Base-by-base conservation (phyloP, 2,329 filamentous ascomycete genomes). In the Hypoxylon sp. region DNA sequence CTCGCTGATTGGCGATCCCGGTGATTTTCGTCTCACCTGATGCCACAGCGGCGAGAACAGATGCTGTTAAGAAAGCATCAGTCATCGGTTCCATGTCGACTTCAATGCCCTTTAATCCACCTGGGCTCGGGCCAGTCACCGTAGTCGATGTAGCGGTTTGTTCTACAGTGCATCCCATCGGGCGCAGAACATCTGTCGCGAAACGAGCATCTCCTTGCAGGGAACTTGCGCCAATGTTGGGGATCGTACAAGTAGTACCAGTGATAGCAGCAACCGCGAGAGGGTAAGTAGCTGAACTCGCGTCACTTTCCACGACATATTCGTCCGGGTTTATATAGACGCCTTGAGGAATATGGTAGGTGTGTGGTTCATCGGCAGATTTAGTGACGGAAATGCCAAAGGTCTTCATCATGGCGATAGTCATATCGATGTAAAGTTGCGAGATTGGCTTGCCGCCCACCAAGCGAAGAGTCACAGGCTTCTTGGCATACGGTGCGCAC, bases 51-150 rank as follows among this genome's bases (percentile, higher is more conserved):
- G 94, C 96, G 51, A 99, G 86, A 3, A 97, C 94, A 1, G 94
- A 97, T 17, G 96, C 96, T 3, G 94, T 98, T 58, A 99, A 86
- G 85, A 99, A 99, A 53, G 96, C 96, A 80, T 99, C 96, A 0
- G 96, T 99, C 96, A 99, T 99, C 0, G 95, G 92, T 80, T 98
- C 96, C 96, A 99, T 99, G 76, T 99, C 94, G 29, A 99, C 90
- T 17, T 90, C 83, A 11, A 99, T 83, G 0, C 93, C 91, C 74
- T 90, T 90, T 42, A 99, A 83, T 14, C 86, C 81, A 10, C 96
- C 95, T 61, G 86, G 81, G 2, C 87, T 81, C n/a, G 96, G 96
- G 0, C 96, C 96, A 8, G 92, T 97, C 8, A 99, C 96, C 0
- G 94, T 98, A 1, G 96, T 99, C 0, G 94, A 97, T 17, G 87